phyloP scores from a whole-genome alignment of 2,329 filamentous ascomycete genomes.

The Fusarium foetens region DNA sequence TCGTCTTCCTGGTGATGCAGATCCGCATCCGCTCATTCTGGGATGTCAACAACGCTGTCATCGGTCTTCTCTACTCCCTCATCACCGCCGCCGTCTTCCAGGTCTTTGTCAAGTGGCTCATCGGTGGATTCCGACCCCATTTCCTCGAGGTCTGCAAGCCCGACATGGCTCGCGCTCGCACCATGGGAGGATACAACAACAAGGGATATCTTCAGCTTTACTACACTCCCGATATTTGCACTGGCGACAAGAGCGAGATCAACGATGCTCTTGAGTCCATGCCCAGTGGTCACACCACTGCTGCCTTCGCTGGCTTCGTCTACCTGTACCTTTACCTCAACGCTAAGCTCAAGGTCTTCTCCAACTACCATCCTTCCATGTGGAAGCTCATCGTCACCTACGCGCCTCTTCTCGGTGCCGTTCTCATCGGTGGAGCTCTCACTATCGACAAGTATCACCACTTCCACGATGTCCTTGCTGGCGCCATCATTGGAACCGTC shows the following conservation, averaged over 20 bases:
- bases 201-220: conserved; percentile 69
- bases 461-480: conserved; percentile 78
- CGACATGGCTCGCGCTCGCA: conserved; percentile 34
- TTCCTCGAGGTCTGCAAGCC: conserved; percentile 78
- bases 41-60: conserved; percentile 76
- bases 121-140: conserved; percentile 77
- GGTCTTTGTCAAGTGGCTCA: conserved; percentile 79
- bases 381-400: conserved; percentile 77
- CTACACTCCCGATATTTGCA: conserved; percentile 77
- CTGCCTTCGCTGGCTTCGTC: conserved; percentile 77
- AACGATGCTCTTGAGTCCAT: conserved; percentile 77
- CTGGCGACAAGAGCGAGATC: conserved; percentile 71
- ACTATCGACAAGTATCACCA: conserved; percentile 81
- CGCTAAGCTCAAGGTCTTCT: conserved; percentile 79
- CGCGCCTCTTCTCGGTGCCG: conserved; percentile 73
- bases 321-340: conserved; percentile 80
- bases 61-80: conserved; percentile 75
- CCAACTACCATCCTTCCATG: conserved; percentile 77
- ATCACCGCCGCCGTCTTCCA: conserved; percentile 80
- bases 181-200: conserved; percentile 54
- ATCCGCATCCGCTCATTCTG: conserved; percentile 75
- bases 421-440: conserved; percentile 73
- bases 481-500: conserved; percentile 70
- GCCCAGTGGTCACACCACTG: conserved; percentile 78
- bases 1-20: conserved; percentile 72